Conservation (phyloP, 2,329 filamentous ascomycete genomes). For the Venturia pyrina region DNA sequence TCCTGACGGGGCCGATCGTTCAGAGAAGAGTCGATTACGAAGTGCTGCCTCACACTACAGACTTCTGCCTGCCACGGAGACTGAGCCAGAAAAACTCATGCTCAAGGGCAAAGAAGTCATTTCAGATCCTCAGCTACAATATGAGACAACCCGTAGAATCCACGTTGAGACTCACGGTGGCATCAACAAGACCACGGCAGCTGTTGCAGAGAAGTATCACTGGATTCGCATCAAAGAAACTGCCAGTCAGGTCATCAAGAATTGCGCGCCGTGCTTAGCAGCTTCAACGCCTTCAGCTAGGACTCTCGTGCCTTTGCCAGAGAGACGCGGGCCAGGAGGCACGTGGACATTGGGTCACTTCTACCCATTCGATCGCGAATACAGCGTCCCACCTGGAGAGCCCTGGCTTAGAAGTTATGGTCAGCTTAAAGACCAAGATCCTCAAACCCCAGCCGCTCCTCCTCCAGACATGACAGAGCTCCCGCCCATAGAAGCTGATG, state of each 20-base stretch:
- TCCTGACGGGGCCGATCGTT: conserved; percentile 82
- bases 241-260: conserved; percentile 85
- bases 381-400: conserved; percentile 10
- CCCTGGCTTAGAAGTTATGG: conserved; percentile 5
- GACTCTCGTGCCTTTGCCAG: not conserved
- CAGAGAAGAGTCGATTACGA: conserved; percentile 88
- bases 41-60: conserved; percentile 92
- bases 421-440: not conserved
- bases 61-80: conserved; percentile 41
- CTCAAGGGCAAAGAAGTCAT: conserved; percentile 97
- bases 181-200: conserved; percentile 96
- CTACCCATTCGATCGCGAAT: conserved; percentile 8
- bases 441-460: not conserved
- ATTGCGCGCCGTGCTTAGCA: conserved; percentile 64
- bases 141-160: conserved; percentile 71
- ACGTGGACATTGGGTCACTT: not conserved
- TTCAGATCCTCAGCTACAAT: conserved; percentile 78
- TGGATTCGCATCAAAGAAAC: conserved; percentile 99
- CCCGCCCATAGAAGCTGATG: not conserved
- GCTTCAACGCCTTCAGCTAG: not conserved
- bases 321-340: not conserved
- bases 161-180: conserved; percentile 74
- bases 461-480: not conserved
- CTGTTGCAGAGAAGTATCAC: conserved; percentile 87
- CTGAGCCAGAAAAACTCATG: conserved; percentile 68